These are phyloP conservation scores for Aspergillus baeticus DNA, from an alignment of 495 filamentous ascomycete species.

Conservation along the genomic window DNA sequence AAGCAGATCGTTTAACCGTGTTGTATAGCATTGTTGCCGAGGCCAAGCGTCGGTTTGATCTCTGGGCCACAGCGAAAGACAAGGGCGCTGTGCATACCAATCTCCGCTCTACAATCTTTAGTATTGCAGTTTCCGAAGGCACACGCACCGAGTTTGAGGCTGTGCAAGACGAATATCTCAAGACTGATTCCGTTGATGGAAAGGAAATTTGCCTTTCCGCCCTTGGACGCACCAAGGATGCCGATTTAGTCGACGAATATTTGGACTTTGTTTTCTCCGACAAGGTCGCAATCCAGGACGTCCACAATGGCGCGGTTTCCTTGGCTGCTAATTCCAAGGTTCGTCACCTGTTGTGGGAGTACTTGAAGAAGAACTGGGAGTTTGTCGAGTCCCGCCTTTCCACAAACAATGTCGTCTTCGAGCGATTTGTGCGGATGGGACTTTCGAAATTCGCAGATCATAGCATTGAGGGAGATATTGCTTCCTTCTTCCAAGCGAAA, in stretches of 20 bases:
- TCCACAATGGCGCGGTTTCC: constrained; percentile 73
- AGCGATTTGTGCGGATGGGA: constrained; percentile 77
- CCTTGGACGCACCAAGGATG: constrained; percentile 71
- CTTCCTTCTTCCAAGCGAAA: constrained; percentile 77
- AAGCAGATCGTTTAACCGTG: constrained; percentile 23
- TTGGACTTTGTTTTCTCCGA: constrained; percentile 80
- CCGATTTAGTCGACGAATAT: constrained; percentile 65
- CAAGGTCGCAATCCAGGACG: constrained; percentile 74
- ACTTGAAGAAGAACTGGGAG: constrained; percentile 77
- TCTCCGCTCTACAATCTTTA: constrained; percentile 76
- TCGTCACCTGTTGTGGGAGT: constrained; percentile 75
- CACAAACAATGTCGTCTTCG: constrained; percentile 79
- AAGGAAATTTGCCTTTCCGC: constrained; percentile 79
- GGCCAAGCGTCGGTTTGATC: constrained; percentile 70
- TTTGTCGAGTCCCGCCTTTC: constrained; percentile 65
- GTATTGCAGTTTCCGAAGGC: constrained; percentile 67
- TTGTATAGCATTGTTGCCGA: constrained; percentile 59
- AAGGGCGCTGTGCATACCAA: constrained; percentile 72
- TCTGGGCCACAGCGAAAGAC: constrained; percentile 65
- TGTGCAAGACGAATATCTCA: constrained; percentile 78
- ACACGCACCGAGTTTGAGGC: constrained; percentile 65
- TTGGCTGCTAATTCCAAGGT: constrained; percentile 69
- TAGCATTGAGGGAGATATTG: constrained; percentile 71
- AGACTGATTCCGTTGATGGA: constrained; percentile 80
- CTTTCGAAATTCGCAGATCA: constrained; percentile 74